Evolutionary conservation across 176 grass and related monocot genomes (phyloP).

Genomic region (Avena sativa): DNA sequence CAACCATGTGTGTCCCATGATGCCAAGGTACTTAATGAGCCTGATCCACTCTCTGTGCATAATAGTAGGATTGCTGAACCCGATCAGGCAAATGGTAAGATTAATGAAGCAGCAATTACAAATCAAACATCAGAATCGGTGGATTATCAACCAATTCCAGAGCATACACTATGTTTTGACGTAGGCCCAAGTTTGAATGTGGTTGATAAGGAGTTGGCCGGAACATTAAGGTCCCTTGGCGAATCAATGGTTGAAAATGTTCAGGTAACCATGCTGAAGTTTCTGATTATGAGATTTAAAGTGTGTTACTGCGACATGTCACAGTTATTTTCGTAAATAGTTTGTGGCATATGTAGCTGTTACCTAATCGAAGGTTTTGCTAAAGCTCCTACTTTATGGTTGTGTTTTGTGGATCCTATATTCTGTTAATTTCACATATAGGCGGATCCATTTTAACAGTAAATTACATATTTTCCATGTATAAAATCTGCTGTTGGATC

Average conservation of each 20-base stretch:
- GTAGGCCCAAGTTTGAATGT: conserved; percentile 45
- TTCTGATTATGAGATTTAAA: conserved; percentile 16
- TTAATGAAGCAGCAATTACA: conserved; percentile 36
- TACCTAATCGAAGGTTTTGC: conserved; percentile 4
- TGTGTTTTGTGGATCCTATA: not conserved
- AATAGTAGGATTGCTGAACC: conserved; percentile 43
- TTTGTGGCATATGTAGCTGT: not conserved
- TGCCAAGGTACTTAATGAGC: conserved; percentile 34
- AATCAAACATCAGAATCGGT: conserved; percentile 40
- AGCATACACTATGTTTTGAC: conserved; percentile 32
- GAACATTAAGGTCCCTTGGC: conserved; percentile 72
- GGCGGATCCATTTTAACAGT: not conserved
- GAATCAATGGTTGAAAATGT: conserved; percentile 92
- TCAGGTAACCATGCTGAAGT: conserved; percentile 61
- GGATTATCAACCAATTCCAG: conserved; percentile 32
- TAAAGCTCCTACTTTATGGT: conserved; percentile 37
- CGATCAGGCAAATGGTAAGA: conserved; percentile 15
- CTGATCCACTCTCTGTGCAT: conserved; percentile 40
- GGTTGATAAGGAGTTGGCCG: conserved; percentile 57
- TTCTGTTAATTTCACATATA: conserved; percentile 9
- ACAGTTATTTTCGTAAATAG: not conserved
- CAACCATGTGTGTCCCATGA: conserved; percentile 36
- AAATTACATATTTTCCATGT: not conserved
- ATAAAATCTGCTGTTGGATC: not conserved
- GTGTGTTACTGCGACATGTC: not conserved